Evolutionary conservation across 1,284 basidiomycete genomes (phyloP).

Genomic region (Meira nashicola): DNA sequence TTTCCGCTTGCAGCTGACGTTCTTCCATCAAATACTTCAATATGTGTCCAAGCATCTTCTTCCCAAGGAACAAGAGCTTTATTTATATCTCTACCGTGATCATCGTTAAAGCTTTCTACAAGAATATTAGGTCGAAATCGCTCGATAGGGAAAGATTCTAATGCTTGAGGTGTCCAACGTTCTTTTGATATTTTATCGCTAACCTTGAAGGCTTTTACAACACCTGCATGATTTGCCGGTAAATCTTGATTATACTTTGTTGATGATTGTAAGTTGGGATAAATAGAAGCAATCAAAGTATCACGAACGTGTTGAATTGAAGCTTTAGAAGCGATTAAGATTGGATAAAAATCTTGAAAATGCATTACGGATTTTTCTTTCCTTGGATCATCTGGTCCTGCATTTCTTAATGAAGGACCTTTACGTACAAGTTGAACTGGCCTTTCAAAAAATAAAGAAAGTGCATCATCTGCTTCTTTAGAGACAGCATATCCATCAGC

Average conservation of each 20-base stretch:
- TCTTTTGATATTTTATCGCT: constrained; percentile 28
- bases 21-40: constrained; percentile 28
- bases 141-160: constrained; percentile 27
- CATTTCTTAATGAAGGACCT: constrained; percentile 23
- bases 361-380: constrained; percentile 9
- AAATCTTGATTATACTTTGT: not conserved
- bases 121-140: constrained; percentile 45
- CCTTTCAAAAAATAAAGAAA: constrained; percentile 39
- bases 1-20: constrained; percentile 6
- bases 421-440: constrained; percentile 37
- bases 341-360: constrained; percentile 35
- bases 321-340: constrained; percentile 30
- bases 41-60: constrained; percentile 38
- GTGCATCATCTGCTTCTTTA: constrained; percentile 32
- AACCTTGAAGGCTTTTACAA: constrained; percentile 21
- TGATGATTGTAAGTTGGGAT: constrained; percentile 12
- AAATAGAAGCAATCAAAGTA: constrained; percentile 35
- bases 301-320: constrained; percentile 33
- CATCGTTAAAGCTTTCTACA: constrained; percentile 13
- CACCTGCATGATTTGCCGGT: not conserved
- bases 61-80: constrained; percentile 32
- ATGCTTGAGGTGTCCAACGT: constrained; percentile 37
- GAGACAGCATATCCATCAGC: constrained; percentile 43
- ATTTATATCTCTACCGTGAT: not conserved
- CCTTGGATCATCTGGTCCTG: constrained; percentile 11